Evolutionary conservation across 2,329 filamentous ascomycete genomes (phyloP), one percentile per base, ranked within the genome.

Genomic region (Clarireedia paspali): DNA sequence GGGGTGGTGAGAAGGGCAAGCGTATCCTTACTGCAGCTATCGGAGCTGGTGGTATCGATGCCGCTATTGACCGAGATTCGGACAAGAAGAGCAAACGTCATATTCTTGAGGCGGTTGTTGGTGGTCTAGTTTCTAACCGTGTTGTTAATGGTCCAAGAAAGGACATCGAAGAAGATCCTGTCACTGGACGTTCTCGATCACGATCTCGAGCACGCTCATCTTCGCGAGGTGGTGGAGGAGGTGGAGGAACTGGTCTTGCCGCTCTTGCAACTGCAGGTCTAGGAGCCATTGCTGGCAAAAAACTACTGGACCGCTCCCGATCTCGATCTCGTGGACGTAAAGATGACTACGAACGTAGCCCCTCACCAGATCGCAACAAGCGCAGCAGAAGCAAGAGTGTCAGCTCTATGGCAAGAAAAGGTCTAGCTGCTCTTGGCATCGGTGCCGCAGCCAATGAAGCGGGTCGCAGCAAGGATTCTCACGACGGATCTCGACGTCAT

Each of bases 1-100:
- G 91, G 91, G 87, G 85, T 61, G 92, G 91, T 39, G 87, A 89
- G 60, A 96, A 96, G 74, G 89, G 91, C 62, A 94, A 91, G 75
- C 89, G 92, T 52, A 83, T 97, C 58, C 80, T 95, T 49, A 96
- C 92, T 23, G 91, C 91, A 48, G 92, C 92, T 26, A 80, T 82
- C 26, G 87, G 89, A 72, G 91, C 92, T 58, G 92, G 89, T 63
- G 88, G 90, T 57, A 87, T 96, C 59, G 90, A 96, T 70, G 84
- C 85, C 7, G 85, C 85, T 24, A 76, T 86, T 56, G 82, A 85
- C 62, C 76, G 76, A 51, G 80, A 91, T 65, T 79, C 84, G 5
- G 77, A 79, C 17, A 83, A 86, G 64, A 85, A 89, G 69, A 85
- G 91, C 73, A 95, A 91, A 73, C 83, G 89, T 48, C 88, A 94